Base-by-base conservation (phyloP, 202 grass and related monocot genomes). In the Cymbopogon flexuosus region DNA sequence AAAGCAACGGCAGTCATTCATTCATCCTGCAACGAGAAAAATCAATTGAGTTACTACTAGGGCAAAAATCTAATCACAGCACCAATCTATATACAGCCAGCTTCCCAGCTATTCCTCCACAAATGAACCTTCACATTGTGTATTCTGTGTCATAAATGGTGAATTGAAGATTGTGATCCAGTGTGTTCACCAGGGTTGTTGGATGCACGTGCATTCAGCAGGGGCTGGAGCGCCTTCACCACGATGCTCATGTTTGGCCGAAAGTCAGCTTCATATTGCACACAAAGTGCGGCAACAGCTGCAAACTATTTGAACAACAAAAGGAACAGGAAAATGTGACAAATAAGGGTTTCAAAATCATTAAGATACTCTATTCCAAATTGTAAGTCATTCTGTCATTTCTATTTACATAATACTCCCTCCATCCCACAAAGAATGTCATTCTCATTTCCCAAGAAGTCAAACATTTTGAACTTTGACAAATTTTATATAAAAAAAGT, bases 191-290 rank as follows among this genome's bases (percentile, higher is more conserved):
- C 87, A 54, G 74, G 79, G 67, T 86, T 76, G 67, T 86, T 84
- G 22, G 83, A 84, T 62, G 83, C 46, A 6, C 87, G 87, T 45
- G 87, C 72, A 63, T 88, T 88, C 51, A 91, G 81, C 27, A 91
- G 60, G 5, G 89, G 89, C 43, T 91, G 89, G 23, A 91, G 85
- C 6, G 89, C 89, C 75, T 91, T 91, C 78, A 91, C 81, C 14
- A 91, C 85, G n/a, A 91, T 91, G 49, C 89, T 87, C 89, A 91
- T 91, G 77, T 91, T 91, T 18, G 89, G 85, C 58, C 89, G 64
- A 49, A 91, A 91, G 56, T 91, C 89, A 47, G 85, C 89, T 78
- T 91, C 89, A 43, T 91, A 91, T 79, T 91, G 89, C 59, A 91
- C 85, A n/a, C 85, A 91, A 35, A 91, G 62, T 9, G 89, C 89